These are phyloP conservation scores for Candida corydali DNA, from an alignment of 805 yeast genomes.

Conservation along the genomic window DNA sequence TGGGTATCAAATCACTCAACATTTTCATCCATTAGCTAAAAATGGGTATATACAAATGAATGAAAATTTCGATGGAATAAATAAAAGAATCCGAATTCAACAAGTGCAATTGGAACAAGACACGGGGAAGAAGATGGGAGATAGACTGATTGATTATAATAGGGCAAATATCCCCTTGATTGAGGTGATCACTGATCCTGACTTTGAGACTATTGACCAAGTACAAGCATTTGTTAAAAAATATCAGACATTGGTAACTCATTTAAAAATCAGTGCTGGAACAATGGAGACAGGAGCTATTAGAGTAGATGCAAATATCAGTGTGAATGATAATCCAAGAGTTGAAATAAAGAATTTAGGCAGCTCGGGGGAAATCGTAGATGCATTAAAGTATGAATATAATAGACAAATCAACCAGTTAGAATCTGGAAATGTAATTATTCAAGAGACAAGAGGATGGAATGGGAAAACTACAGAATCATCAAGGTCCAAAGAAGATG, in stretches of 20 bases:
- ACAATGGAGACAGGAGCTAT: constrained; percentile 93
- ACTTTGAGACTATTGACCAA: constrained; percentile 61
- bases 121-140: constrained; percentile 59
- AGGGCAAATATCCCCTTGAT: constrained; percentile 83
- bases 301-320: constrained; percentile 92
- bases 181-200: constrained; percentile 90
- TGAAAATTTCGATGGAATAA: constrained; percentile 51
- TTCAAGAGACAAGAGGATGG: constrained; percentile 88
- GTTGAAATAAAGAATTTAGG: constrained; percentile 90
- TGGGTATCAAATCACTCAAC: constrained; percentile 95
- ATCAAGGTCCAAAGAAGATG: constrained; percentile 72
- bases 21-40: constrained; percentile 70
- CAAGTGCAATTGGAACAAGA: constrained; percentile 95
- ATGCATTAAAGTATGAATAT: constrained; percentile 73
- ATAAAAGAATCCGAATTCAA: constrained; percentile 54
- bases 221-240: constrained; percentile 78
- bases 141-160: constrained; percentile 60
- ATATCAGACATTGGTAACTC: constrained; percentile 66
- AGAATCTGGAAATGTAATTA: constrained; percentile 23
- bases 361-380: constrained; percentile 72
- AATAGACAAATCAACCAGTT: constrained; percentile 58
- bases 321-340: constrained; percentile 65
- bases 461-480: constrained; percentile 67
- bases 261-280: constrained; percentile 74
- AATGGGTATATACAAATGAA: constrained; percentile 55